Evolutionary conservation across 495 filamentous ascomycete genomes (phyloP), one percentile per base, ranked within the genome.

Genomic region (Jackrogersella minutella): DNA sequence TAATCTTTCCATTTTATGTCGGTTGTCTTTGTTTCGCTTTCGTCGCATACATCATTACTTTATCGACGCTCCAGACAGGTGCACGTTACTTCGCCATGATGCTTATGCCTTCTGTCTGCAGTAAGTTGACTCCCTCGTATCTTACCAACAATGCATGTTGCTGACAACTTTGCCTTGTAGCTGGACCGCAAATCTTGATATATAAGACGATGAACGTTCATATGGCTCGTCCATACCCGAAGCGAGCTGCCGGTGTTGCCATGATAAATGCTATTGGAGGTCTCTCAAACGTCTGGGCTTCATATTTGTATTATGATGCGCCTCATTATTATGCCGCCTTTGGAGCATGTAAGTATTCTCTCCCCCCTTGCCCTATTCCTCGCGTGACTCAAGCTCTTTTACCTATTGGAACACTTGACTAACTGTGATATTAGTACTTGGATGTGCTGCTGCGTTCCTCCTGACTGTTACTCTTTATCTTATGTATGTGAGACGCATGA

Each of bases 181-280:
- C 41, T n/a, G 41, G 41, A 2, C 41, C 41, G 0, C 41, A 46
- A 14, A 46, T 46, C 11, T 24, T 46, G 41, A 46, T 46, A 5
- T 46, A 46, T 21, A 46, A 46, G 13, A 46, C 41, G 13, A 46
- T 46, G 41, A 46, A 46, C 7, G 41, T 46, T 2, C 41, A 46
- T 9, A 46, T 46, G 41, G 41, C 41, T n/a, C 9, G 41, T 0
- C 41, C 41, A 6, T 46, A 46, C 13, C 41, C 41, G 21, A 46
- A 46, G 14, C 41, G 41, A 24, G 41, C 41, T 0, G 41, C 41
- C 19, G 41, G 41, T 13, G 41, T 46, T 14, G 41, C 41, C 14
- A 46, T 46, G 41, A 46, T 46, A 2, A 46, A 46, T 26, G 41
- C 41, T 26, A 46, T 46, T 46, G 41, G 41, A 24, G 41, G 41